These are phyloP conservation scores for Microbotryomycetes sp. DNA, from an alignment of 1,284 basidiomycete genomes.

Conservation along the genomic window DNA sequence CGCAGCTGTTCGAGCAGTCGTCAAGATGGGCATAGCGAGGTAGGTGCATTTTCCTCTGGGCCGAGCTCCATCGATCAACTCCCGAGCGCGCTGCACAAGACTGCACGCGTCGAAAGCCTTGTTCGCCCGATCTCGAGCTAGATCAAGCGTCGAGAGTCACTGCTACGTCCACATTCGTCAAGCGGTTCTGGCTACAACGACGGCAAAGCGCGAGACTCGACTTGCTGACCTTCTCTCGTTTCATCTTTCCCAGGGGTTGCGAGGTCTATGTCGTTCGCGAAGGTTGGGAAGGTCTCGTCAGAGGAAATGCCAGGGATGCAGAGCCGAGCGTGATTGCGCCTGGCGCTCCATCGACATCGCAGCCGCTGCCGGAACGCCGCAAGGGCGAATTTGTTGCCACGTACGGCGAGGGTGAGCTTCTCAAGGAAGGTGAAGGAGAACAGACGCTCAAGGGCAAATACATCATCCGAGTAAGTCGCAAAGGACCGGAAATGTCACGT, in stretches of 20 bases:
- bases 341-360: not conserved
- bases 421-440: slow-evolving; percentile 87
- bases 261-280: slow-evolving; percentile 90
- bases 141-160: slow-evolving; percentile 1
- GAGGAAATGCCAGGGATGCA: slow-evolving; percentile 45
- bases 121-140: not conserved
- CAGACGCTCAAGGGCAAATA: slow-evolving; percentile 72
- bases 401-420: slow-evolving; percentile 82
- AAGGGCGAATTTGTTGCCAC: slow-evolving; percentile 43
- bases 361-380: not conserved
- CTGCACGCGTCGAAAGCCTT: too few relatives aligned
- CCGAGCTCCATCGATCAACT: not conserved
- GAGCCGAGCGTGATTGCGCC: slow-evolving; percentile 5
- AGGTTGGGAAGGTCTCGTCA: slow-evolving; percentile 87
- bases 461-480: slow-evolving; percentile 63
- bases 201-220: not conserved
- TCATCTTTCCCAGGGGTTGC: slow-evolving; percentile 62
- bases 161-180: not conserved
- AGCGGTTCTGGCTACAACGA: not conserved
- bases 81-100: not conserved
- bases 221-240: not conserved
- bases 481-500: too few relatives aligned
- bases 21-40: slow-evolving; percentile 82
- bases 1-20: slow-evolving; percentile 82
- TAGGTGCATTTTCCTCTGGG: slow-evolving; percentile 42